These are phyloP conservation scores for Albifimbria verrucaria DNA, from an alignment of 2,329 filamentous ascomycete species.

Conservation along the genomic window DNA sequence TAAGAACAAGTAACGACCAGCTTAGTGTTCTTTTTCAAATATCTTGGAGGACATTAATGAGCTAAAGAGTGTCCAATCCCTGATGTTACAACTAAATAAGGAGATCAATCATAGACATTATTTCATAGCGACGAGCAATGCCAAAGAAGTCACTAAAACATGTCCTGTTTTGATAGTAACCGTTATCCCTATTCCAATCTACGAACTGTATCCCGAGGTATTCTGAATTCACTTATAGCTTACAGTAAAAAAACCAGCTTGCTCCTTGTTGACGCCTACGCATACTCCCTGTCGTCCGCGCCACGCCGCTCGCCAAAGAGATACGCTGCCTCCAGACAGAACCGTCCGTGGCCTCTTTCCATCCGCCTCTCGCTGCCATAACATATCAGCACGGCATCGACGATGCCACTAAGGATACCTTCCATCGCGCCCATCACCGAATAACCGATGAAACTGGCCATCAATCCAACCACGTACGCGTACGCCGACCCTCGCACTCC, in stretches of 20 bases:
- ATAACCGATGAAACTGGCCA: slow-evolving; percentile 94
- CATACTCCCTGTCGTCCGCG: slow-evolving; percentile 24
- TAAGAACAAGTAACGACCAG: too few species aligned
- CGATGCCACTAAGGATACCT: slow-evolving; percentile 78
- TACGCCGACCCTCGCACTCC: slow-evolving; percentile 78
- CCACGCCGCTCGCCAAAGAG: slow-evolving; percentile 69
- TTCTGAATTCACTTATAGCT: not conserved
- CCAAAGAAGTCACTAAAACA: not conserved
- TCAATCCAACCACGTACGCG: slow-evolving; percentile 88
- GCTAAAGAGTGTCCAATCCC: too few species aligned
- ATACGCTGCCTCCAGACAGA: slow-evolving; percentile 88
- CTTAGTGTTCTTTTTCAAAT: too few species aligned
- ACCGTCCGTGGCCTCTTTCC: slow-evolving; percentile 65
- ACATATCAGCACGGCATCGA: slow-evolving; percentile 87
- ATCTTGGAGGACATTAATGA: too few species aligned
- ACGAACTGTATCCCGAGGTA: not conserved
- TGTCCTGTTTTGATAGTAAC: not conserved
- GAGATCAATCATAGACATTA: too few species aligned
- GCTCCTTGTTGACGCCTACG: too few species aligned
- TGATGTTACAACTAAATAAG: too few species aligned
- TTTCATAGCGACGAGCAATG: too few species aligned
- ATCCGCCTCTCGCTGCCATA: slow-evolving; percentile 85
- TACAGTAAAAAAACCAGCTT: not conserved
- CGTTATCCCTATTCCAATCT: not conserved
- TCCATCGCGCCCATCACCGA: slow-evolving; percentile 89